Base-by-base conservation (phyloP, 2,329 filamentous ascomycete genomes). In the Colletotrichum gloeosporioides region DNA sequence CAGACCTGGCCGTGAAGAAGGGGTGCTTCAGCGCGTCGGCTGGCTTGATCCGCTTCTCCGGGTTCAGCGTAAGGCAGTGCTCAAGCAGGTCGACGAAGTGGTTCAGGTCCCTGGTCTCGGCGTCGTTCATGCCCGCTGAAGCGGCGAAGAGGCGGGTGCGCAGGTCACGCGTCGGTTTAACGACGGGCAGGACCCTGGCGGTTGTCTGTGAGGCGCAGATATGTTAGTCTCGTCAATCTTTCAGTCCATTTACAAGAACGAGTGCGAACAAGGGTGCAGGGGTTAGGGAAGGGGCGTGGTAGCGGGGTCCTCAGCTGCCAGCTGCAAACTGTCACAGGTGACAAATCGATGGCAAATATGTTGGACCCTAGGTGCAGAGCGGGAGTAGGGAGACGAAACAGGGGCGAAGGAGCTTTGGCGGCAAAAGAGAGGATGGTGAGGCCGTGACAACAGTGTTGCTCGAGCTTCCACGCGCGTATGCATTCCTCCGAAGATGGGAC, bases 41-140 rank as follows among this genome's bases (percentile, higher is more conserved):
- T 0, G 97, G 95, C 63, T 95, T 96, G 81, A 97, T 95, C 78
- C 97, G 92, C 88, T 98, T 98, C 83, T 98, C 96, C 1, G 96
- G 95, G 82, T 99, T 98, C 78, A 99, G 90, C 75, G 93, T 92
- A 78, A 99, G 88, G 83, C 96, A 99, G 71, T 94, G 93, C 82
- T 98, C 96, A 73, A 99, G 87, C 65, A 99, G 87, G 84, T 99
- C 96, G 79, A 95, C 90, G 84, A 99, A 98, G 69, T 94, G 89
- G 75, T 94, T 93, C 77, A 98, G 87, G 80, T 98, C 95, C 83
- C 93, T 94, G 53, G 91, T 88, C 83, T 97, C 95, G 12, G 88
- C 88, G 77, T 96, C 94, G 66, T 89, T 92, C 89, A 98, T 93
- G 68, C 93, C 94, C 72, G 91, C 92, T 8, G 93, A 93, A 27